Percentiles rank a stretch among this genome's conserved stretches.
phyloP scores from a whole-genome alignment of 1,284 basidiomycete species.

The Butyriboletus appendiculatus region DNA sequence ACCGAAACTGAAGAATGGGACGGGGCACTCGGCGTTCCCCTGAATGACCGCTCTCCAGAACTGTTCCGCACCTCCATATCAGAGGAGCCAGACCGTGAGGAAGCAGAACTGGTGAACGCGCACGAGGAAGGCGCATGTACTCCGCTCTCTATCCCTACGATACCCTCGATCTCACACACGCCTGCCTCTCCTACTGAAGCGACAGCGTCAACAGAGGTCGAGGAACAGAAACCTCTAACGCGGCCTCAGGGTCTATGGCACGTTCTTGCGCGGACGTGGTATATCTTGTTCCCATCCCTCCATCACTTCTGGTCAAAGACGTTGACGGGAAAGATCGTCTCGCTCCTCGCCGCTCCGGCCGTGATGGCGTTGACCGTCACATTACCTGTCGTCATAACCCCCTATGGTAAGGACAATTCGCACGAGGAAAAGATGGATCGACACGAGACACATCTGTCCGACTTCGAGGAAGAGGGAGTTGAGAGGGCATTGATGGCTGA shows the following conservation, averaged over 20 bases:
- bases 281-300: conserved; percentile 86
- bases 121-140: conserved; percentile 20
- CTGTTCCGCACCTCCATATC: conserved; percentile 34
- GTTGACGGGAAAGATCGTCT: conserved; percentile 69
- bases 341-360: conserved; percentile 84
- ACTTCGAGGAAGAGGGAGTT: conserved; percentile 65
- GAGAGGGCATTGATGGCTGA: conserved; percentile 64
- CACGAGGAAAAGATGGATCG: conserved; percentile 46
- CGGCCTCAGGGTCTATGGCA: conserved; percentile 43
- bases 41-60: conserved; percentile 46
- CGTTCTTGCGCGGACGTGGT: conserved; percentile 44
- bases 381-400: conserved; percentile 84
- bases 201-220: conserved; percentile 43
- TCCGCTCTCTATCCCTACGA: conserved; percentile 30
- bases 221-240: conserved; percentile 41
- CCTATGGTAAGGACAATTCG: conserved; percentile 44
- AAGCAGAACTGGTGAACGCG: conserved; percentile 1
- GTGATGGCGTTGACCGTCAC: conserved; percentile 87
- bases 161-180: conserved; percentile 57
- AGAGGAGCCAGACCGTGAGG: conserved; percentile 20
- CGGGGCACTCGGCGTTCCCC: conserved; percentile 46
- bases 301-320: conserved; percentile 77
- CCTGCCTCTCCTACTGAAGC: conserved; percentile 53
- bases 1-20: conserved; percentile 50
- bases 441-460: conserved; percentile 45